These are phyloP conservation scores for Tremella mesenterica DNA, from an alignment of 768 basidiomycete species.

Conservation along the genomic window DNA sequence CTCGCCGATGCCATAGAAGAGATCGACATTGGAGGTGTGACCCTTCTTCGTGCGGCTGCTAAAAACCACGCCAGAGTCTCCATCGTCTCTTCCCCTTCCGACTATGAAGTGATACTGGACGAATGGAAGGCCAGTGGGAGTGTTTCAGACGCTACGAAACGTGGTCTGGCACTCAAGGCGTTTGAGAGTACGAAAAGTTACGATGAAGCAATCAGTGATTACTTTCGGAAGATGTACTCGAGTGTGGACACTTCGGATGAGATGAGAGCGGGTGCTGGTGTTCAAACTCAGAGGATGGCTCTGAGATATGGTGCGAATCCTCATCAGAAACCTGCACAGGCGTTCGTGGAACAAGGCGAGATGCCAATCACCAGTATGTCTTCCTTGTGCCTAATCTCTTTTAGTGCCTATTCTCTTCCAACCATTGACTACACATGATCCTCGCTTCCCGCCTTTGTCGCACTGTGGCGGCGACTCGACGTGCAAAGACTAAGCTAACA, in stretches of 20 bases:
- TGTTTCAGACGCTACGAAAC: conserved; percentile 62
- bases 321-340: conserved; percentile 96
- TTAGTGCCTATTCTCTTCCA: neutral
- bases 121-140: conserved; percentile 67
- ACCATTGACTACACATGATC: neutral
- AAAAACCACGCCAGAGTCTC: conserved; percentile 94
- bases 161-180: conserved; percentile 83
- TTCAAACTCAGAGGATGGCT: conserved; percentile 68
- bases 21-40: conserved; percentile 97
- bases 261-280: conserved; percentile 52
- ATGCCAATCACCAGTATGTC: conserved; percentile 82
- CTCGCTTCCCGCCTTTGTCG: neutral
- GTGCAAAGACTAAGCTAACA: neutral
- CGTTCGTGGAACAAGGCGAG: conserved; percentile 76
- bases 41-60: conserved; percentile 90
- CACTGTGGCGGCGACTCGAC: neutral
- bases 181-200: conserved; percentile 94
- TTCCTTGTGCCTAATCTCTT: neutral
- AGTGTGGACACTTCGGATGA: conserved; percentile 59
- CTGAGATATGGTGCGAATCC: conserved; percentile 96
- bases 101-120: conserved; percentile 72
- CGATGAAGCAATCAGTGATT: conserved; percentile 89
- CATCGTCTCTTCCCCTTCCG: conserved; percentile 53
- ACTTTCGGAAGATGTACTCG: conserved; percentile 93
- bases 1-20: conserved; percentile 91